phyloP scores from a whole-genome alignment of 176 grass and related monocot species.

The Neostapfia colusana region DNA sequence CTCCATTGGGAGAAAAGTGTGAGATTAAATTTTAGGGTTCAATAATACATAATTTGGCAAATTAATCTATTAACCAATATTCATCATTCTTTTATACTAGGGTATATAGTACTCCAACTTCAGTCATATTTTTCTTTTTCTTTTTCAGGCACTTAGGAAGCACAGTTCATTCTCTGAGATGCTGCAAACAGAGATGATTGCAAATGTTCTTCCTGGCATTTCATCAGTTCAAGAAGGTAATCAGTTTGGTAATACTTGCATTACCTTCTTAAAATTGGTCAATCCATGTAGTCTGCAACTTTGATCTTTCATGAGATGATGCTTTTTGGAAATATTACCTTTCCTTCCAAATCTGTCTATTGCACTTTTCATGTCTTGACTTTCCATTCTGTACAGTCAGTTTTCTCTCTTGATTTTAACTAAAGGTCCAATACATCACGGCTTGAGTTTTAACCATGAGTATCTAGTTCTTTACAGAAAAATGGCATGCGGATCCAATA shows the following conservation, averaged over 20 bases:
- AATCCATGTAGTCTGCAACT: conserved; percentile 12
- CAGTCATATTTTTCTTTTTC: conserved; percentile 20
- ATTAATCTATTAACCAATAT: not conserved
- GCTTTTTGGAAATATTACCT: not conserved
- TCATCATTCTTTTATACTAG: not conserved
- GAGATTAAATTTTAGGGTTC: not conserved
- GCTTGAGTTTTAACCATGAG: not conserved
- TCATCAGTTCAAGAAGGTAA: conserved; percentile 71
- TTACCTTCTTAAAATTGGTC: not conserved
- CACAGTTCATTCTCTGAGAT: conserved; percentile 78
- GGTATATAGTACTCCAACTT: not conserved
- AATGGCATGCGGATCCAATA: not conserved
- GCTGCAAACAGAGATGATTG: conserved; percentile 68
- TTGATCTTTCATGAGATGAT: conserved; percentile 2
- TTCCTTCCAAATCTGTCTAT: conserved; percentile 15
- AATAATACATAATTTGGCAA: conserved; percentile 13
- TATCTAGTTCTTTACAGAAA: not conserved
- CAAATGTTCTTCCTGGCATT: conserved; percentile 82
- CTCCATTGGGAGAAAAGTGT: not conserved
- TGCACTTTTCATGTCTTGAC: not conserved
- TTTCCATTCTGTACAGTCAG: not conserved
- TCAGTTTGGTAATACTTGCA: conserved; percentile 6
- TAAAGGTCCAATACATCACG: not conserved
- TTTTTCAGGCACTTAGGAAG: conserved; percentile 56
- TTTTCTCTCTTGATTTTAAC: not conserved